A percentile compares a stretch with the other conserved stretches of the same genome.
These are phyloP conservation scores for Protomyces macrosporus DNA, from an alignment of 1,139 yeast genomes.

Conservation along the genomic window DNA sequence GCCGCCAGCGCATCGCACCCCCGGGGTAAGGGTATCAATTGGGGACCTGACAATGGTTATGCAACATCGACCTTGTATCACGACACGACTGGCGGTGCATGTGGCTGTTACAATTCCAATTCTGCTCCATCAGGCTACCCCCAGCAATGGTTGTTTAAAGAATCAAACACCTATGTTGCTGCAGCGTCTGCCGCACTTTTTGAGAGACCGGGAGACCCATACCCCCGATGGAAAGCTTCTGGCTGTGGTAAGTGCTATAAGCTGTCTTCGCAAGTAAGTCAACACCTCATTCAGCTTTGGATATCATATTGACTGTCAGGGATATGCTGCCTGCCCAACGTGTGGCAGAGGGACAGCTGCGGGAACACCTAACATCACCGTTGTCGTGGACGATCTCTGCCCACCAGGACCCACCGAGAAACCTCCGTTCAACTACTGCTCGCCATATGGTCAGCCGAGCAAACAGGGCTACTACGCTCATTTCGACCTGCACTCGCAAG, in stretches of 20 bases:
- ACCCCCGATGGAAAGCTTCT: not conserved
- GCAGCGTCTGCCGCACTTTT: no score
- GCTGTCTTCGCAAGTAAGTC: not conserved
- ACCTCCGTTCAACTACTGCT: not conserved
- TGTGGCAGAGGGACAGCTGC: not conserved
- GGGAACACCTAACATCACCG: not conserved
- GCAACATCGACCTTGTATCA: not conserved
- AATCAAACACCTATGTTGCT: no score
- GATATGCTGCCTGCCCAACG: not conserved
- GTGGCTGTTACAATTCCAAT: not conserved
- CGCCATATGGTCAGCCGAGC: not conserved
- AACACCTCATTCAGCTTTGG: not conserved
- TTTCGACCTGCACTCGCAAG: not conserved
- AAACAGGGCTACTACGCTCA: not conserved
- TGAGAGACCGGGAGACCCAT: no score
- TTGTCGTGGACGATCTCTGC: not conserved
- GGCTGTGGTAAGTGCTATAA: not conserved
- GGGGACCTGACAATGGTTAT: no score
- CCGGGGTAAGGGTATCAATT: no score
- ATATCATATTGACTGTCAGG: not conserved
- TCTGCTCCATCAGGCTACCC: not conserved
- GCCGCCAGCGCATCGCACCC: no score
- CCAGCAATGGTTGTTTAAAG: not conserved
- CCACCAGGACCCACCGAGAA: not conserved
- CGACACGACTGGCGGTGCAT: not conserved